Base-by-base conservation (phyloP, 129 eudicot species). In the Pulicaria dysenterica region DNA sequence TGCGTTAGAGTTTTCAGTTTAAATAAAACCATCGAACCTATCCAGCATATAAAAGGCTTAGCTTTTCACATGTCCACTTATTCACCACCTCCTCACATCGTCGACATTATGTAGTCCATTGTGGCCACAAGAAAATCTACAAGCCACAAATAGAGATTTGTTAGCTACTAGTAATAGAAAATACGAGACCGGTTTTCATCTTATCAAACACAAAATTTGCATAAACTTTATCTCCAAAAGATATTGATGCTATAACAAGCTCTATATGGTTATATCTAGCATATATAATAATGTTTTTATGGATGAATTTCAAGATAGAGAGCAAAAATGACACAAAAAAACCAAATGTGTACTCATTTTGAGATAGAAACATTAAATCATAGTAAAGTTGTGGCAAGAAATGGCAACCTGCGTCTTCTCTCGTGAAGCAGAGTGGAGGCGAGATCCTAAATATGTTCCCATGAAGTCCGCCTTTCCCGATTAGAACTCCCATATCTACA, bases 361-460 rank as follows among this genome's bases (percentile, higher is more conserved):
- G 43, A 46, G 14, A 67, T n/a, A 2, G 3, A 12, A 1, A 8
- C 6, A 67, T 14, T 47, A 47, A 67, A 6, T 15, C 31, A 40
- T 11, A 41, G 59, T 38, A 40, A 14, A 6, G 55, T 24, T 2
- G 31, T 24, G 31, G 31, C 13, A 58, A 53, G 12, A 46, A 59
- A 13, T 24, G 64, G 70, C 3, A 40, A 90, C 91, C 93, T 56
- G 96, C 90, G 71, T 84, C 96, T 67, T 84, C 83, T 64, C 75
- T 89, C 66, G 88, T 84, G 83, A 89, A 86, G 76, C 96, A 89
- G 12, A 89, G 86, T 8, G 96, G 90, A 73, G 91, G 96, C 39
- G 90, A 80, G 74, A 90, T 84, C 43, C 96, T 80, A 83, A 90
- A 87, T 49, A 87, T 87, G 44, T 90, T 87, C 68, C 93, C 96